A percentile compares a stretch with the other conserved stretches of the same genome.
These are phyloP conservation scores for Microthlaspi erraticum DNA, from an alignment of 345 rosid genomes.

Conservation along the genomic window DNA sequence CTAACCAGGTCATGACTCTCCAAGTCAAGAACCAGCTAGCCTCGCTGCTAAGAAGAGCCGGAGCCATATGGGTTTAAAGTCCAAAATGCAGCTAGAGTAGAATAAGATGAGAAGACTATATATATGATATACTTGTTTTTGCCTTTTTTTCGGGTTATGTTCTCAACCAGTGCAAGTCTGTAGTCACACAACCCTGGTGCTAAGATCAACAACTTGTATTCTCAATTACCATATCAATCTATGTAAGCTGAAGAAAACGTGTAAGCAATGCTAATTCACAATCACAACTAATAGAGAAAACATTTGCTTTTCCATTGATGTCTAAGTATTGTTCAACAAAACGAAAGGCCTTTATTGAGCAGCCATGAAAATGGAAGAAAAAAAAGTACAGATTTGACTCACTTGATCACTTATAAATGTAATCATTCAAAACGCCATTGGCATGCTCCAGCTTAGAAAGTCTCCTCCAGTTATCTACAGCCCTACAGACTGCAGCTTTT, in stretches of 20 bases:
- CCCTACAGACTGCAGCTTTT: conserved; percentile 60
- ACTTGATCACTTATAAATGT: conserved; percentile 50
- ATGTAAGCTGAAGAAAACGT: conserved; percentile 20
- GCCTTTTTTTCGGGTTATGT: conserved; percentile 19
- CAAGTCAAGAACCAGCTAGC: conserved; percentile 50
- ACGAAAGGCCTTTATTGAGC: conserved; percentile 8
- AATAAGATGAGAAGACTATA: conserved; percentile 25
- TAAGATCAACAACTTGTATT: conserved; percentile 31
- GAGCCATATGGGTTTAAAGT: conserved; percentile 49
- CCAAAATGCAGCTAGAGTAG: conserved; percentile 35
- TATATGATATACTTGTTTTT: conserved; percentile 1
- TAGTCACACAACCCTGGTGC: conserved; percentile 21
- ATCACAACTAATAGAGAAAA: conserved; percentile 16
- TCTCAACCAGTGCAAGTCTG: conserved; percentile 40
- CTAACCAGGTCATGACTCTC: conserved; percentile 66
- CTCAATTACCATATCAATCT: conserved; percentile 26
- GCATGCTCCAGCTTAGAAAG: conserved; percentile 58
- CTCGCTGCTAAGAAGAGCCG: conserved; percentile 46
- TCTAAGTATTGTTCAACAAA: conserved; percentile 4
- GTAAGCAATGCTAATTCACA: conserved; percentile 12
- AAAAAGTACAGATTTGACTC: conserved; percentile 5
- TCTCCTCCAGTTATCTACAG: conserved; percentile 73
- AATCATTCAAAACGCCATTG: conserved; percentile 58
- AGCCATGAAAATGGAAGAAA: neutral
- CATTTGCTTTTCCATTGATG: conserved; percentile 13